These are phyloP conservation scores for Fennellomyces sp. DNA, from an alignment of 371 early-diverging fungal species.

Conservation along the genomic window DNA sequence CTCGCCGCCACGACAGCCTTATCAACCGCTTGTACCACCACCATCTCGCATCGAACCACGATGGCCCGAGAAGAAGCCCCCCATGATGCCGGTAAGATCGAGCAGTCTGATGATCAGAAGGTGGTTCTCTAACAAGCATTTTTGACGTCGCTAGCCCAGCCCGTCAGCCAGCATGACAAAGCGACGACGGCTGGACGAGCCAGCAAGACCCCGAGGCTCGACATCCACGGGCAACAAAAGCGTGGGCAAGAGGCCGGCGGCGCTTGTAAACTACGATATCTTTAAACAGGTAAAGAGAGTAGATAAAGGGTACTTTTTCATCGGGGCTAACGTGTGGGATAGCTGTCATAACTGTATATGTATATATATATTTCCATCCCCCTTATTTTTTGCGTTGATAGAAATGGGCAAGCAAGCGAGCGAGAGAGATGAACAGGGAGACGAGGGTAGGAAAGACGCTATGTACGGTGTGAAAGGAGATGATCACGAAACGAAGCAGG, in stretches of 20 bases:
- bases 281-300: constrained; percentile 33
- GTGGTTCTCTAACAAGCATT: too few relatives aligned
- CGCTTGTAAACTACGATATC: constrained; percentile 32
- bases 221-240: neutral
- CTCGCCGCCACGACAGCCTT: neutral
- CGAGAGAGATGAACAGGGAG: neutral
- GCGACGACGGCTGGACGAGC: neutral
- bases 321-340: neutral
- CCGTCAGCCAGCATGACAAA: neutral
- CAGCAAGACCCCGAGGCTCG: neutral
- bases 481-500: neutral
- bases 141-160: too few relatives aligned
- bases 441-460: neutral
- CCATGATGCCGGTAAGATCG: too few relatives aligned
- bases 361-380: neutral
- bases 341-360: neutral
- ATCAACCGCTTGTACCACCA: constrained; percentile 4
- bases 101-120: too few relatives aligned
- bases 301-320: neutral
- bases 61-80: constrained; percentile 2
- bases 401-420: neutral
- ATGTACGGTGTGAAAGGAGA: neutral
- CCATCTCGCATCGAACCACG: constrained; percentile 3
- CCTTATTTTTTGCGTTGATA: neutral
- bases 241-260: constrained; percentile 29